phyloP scores from a whole-genome alignment of 108 stramenopile species.

The Cyclotella sp. region DNA sequence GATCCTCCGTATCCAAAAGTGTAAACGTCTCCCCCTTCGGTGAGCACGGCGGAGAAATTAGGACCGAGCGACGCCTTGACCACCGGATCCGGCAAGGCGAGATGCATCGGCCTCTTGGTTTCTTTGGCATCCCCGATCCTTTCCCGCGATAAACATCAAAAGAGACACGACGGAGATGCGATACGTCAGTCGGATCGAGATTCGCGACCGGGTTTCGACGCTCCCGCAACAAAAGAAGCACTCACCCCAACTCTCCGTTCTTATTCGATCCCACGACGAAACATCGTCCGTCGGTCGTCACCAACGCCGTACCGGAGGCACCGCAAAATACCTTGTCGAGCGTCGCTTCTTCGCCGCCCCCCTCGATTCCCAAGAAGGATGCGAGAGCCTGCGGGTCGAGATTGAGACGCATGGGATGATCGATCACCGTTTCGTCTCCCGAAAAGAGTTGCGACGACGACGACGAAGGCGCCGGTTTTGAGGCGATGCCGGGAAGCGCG shows the following conservation, averaged over 20 bases:
- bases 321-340: conserved; percentile 60
- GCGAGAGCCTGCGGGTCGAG: conserved; percentile 6
- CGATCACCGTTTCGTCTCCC: conserved; percentile 36
- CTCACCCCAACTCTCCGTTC: conserved; percentile 75
- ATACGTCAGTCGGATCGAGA: background rate
- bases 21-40: conserved; percentile 75
- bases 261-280: conserved; percentile 76
- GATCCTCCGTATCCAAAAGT: conserved; percentile 82
- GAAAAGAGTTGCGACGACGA: conserved; percentile 1
- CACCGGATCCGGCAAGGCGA: conserved; percentile 32
- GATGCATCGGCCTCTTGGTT: conserved; percentile 22
- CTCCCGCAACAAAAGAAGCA: background rate
- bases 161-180: too few relatives aligned
- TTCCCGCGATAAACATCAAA: background rate
- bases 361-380: conserved; percentile 17
- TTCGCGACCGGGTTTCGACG: too few relatives aligned
- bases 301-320: conserved; percentile 64
- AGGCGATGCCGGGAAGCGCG: background rate
- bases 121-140: conserved; percentile 38
- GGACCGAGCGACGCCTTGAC: conserved; percentile 58
- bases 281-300: conserved; percentile 58
- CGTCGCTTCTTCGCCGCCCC: background rate
- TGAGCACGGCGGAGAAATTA: conserved; percentile 64
- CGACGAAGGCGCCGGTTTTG: background rate
- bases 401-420: conserved; percentile 41